A percentile compares a stretch with the other conserved stretches of the same genome.
Evolutionary conservation across 352 stramenopile species (phyloP).

Genomic region (Phytopythium vexans): DNA sequence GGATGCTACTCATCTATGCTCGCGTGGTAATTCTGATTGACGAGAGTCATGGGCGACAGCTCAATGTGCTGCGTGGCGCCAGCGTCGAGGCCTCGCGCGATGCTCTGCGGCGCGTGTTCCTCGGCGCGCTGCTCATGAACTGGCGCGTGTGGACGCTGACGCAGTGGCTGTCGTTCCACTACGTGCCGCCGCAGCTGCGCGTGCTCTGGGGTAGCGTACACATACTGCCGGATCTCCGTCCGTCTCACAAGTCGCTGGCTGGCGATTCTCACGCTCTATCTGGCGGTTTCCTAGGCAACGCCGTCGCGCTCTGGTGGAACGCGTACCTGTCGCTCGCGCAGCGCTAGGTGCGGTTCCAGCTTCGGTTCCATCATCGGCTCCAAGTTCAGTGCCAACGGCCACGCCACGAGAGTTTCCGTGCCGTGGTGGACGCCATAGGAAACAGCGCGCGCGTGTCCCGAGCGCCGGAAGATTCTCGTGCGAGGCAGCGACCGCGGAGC

Average conservation of each 20-base stretch:
- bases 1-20: neutral
- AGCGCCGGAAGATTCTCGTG: too few species aligned
- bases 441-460: too few species aligned
- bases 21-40: neutral
- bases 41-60: slow-evolving; percentile 17
- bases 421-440: too few species aligned
- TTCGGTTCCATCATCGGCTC: neutral
- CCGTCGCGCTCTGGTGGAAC: slow-evolving; percentile 75
- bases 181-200: slow-evolving; percentile 63
- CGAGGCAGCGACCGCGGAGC: too few species aligned
- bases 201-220: slow-evolving; percentile 64
- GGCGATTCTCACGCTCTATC: slow-evolving; percentile 1
- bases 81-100: slow-evolving; percentile 40
- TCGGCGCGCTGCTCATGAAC: slow-evolving; percentile 60
- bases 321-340: slow-evolving; percentile 73
- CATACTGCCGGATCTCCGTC: neutral
- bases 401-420: too few species aligned
- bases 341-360: slow-evolving; percentile 10
- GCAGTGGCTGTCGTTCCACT: slow-evolving; percentile 74
- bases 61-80: slow-evolving; percentile 55
- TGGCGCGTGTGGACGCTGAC: slow-evolving; percentile 68
- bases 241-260: neutral
- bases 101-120: slow-evolving; percentile 45
- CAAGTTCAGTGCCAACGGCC: too few species aligned
- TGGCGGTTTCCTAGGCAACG: slow-evolving; percentile 38